A percentile compares a stretch with the other conserved stretches of the same genome.
Evolutionary conservation across 2,329 filamentous ascomycete genomes (phyloP).

Genomic region (Hirsutella thompsonii): DNA sequence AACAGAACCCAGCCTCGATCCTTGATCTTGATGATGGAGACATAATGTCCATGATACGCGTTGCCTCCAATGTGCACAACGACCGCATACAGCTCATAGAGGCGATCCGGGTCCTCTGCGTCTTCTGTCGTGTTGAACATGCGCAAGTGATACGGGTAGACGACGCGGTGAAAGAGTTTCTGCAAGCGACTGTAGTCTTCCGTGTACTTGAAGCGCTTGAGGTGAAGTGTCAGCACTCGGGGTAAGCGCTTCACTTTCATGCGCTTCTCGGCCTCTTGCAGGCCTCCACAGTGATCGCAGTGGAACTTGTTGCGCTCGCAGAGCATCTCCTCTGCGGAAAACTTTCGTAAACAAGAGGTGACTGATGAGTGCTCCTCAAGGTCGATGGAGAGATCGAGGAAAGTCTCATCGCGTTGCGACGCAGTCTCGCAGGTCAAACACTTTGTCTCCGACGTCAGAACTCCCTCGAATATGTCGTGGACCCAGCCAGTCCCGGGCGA

Average conservation of each 20-base stretch:
- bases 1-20: constrained; percentile 94
- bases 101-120: constrained; percentile 78
- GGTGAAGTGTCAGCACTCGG: constrained; percentile 78
- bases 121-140: constrained; percentile 97
- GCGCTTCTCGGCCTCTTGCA: constrained; percentile 95
- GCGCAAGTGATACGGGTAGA: constrained; percentile 92
- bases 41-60: constrained; percentile 94
- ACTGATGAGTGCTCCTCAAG: constrained; percentile 92
- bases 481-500: constrained; percentile 73
- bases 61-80: constrained; percentile 96
- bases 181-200: constrained; percentile 88
- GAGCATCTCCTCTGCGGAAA: constrained; percentile 96
- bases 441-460: constrained; percentile 88
- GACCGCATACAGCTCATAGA: constrained; percentile 95
- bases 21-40: constrained; percentile 94
- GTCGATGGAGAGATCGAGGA: constrained; percentile 91
- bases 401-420: constrained; percentile 90
- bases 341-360: constrained; percentile 87
- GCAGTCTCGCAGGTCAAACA: constrained; percentile 94
- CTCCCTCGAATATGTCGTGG: constrained; percentile 91
- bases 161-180: constrained; percentile 92
- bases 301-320: constrained; percentile 99
- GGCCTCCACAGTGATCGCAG: constrained; percentile 89
- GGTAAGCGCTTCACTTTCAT: constrained; percentile 98
- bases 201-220: constrained; percentile 98